Conservation (phyloP, 352 stramenopile species). For the Globisporangium recalcitrans region DNA sequence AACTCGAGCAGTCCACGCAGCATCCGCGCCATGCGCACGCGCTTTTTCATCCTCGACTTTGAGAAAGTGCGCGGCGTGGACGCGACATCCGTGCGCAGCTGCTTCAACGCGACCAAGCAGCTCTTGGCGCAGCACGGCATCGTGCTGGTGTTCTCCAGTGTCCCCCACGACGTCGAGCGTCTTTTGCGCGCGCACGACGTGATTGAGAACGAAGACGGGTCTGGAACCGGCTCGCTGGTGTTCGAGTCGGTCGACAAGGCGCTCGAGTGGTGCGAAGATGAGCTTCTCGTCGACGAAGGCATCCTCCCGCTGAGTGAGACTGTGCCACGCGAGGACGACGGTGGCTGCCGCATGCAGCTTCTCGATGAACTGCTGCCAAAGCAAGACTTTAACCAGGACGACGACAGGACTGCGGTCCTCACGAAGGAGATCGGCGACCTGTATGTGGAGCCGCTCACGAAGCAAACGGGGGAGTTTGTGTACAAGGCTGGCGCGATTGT, state of each 20-base stretch:
- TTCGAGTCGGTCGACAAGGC: conserved; percentile 82
- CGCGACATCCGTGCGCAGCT: conserved; percentile 80
- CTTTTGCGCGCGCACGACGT: conserved; percentile 78
- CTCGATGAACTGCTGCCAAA: conserved; percentile 62
- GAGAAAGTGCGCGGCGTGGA: conserved; percentile 87
- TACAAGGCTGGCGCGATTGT: conserved; percentile 63
- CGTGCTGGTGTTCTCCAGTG: conserved; percentile 64
- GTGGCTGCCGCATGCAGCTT: conserved; percentile 44
- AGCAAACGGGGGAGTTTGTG: conserved; percentile 57
- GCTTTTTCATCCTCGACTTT: conserved; percentile 89
- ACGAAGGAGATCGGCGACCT: conserved; percentile 61
- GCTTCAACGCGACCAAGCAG: conserved; percentile 85
- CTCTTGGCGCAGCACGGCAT: conserved; percentile 75
- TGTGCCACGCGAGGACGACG: conserved; percentile 22
- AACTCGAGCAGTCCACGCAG: conserved; percentile 19
- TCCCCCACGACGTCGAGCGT: conserved; percentile 61
- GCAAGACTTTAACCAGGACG: conserved; percentile 13
- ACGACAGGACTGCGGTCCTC: conserved; percentile 24
- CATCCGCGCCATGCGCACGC: conserved; percentile 65
- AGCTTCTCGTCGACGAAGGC: conserved; percentile 67
- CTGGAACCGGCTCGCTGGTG: conserved; percentile 54
- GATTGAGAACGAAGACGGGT: conserved; percentile 59
- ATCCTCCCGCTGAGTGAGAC: conserved; percentile 64
- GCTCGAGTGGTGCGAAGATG: conserved; percentile 85
- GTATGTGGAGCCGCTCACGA: conserved; percentile 59